Conservation (phyloP, 768 basidiomycete species). For the Lactarius evosmus region DNA sequence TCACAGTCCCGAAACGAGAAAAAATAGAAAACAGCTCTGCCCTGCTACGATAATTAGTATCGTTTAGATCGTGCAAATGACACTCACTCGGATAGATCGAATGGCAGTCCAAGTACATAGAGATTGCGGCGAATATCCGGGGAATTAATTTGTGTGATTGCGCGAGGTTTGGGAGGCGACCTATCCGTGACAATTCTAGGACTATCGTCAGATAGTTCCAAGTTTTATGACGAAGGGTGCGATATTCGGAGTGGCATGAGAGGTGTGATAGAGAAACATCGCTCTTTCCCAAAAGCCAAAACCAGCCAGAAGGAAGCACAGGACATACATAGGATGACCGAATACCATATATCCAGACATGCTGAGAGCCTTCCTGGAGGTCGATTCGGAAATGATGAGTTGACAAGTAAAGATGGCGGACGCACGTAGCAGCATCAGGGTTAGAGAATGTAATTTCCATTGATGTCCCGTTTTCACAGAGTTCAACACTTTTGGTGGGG, state of each 20-base stretch:
- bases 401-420: constrained; percentile 18
- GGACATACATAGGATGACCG: constrained; percentile 53
- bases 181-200: constrained; percentile 31
- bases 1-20: constrained; percentile 60
- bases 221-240: neutral
- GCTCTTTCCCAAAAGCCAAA: neutral
- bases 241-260: neutral
- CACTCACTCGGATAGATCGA: constrained; percentile 71
- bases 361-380: constrained; percentile 58
- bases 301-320: neutral
- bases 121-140: constrained; percentile 66
- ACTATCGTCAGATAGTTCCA: constrained; percentile 2
- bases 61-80: neutral
- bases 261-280: neutral
- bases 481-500: constrained; percentile 16
- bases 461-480: constrained; percentile 34
- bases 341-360: constrained; percentile 61
- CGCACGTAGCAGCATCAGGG: constrained; percentile 53
- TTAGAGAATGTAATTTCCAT: constrained; percentile 54
- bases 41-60: constrained; percentile 29
- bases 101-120: constrained; percentile 81
- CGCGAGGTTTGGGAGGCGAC: constrained; percentile 26
- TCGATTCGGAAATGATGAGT: constrained; percentile 8
- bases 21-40: constrained; percentile 63
- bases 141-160: constrained; percentile 34